Base-by-base conservation (phyloP, 805 yeast species). In the Zygosaccharomyces siamensis region DNA sequence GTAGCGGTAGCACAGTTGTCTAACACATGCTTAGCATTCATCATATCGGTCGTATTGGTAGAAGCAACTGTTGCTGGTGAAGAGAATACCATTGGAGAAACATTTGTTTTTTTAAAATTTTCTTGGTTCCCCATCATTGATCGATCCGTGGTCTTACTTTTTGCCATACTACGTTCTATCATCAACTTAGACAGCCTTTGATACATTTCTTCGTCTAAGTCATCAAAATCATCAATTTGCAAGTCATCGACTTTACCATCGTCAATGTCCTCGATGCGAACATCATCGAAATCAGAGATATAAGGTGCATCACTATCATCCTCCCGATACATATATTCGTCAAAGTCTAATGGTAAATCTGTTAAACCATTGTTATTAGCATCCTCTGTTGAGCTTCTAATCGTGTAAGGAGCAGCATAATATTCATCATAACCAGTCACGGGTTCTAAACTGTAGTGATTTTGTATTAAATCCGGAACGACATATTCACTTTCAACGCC, bases 151-250 rank as follows among this genome's bases (percentile, higher is more conserved):
- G 28, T 14, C 7, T 36, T 28, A 12, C 18, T 39, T 20, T 20
- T 41, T 6, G 39, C 39, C n/a, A 33, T 43, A n/a, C 46, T 32
- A 16, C 41, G 46, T 39, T 48, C 36, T 30, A 41, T 50, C 45
- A 46, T 46, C 1, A 48, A 32, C 3, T 44, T 43, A 3, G 63
- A 57, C 5, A 63, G 39, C 26, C 64, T 56, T 14, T 50, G 57
- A 45, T 63, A 64, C 46, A 64, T 51, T 45, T 60, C 66, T 47
- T 63, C 67, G 43, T 64, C 68, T 21, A 64, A 44, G 35, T 59
- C 66, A 46, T 64, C 69, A 36, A 61, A 48, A 14, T 63, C 68
- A 10, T 55, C 64, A 18, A 63, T 49, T 21, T 56, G 54, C 4
- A 63, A 40, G 44, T 64, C 69, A 32, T 53, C 55, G 6, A 62